These are phyloP conservation scores for Magnusiomyces fungicola DNA, from an alignment of 1,139 yeast genomes.

Conservation along the genomic window DNA sequence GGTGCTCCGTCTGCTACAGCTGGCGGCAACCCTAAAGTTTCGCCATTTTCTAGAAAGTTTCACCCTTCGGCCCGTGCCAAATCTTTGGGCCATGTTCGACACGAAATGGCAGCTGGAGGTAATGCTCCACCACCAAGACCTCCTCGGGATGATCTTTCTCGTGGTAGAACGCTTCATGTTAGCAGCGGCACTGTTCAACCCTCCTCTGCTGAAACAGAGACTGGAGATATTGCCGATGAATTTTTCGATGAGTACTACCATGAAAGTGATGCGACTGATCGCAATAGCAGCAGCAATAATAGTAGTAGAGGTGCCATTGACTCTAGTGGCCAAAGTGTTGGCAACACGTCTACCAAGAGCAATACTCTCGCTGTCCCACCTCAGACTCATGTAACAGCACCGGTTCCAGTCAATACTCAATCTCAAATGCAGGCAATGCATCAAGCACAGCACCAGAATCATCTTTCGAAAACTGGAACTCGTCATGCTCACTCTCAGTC, in stretches of 20 bases:
- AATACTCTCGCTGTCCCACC: background rate
- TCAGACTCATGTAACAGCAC: background rate
- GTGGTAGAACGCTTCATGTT: constrained; percentile 32
- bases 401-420: background rate
- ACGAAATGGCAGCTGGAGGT: constrained; percentile 23
- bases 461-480: background rate
- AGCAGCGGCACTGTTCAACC: background rate
- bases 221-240: constrained; percentile 49
- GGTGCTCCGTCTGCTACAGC: no score
- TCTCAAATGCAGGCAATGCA: background rate
- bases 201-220: constrained; percentile 28
- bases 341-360: background rate
- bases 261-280: constrained; percentile 24
- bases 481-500: constrained; percentile 8
- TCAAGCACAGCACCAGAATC: background rate
- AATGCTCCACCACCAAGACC: constrained; percentile 18
- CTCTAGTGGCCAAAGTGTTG: background rate
- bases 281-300: constrained; percentile 1
- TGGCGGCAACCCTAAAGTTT: background rate
- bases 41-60: constrained; percentile 1
- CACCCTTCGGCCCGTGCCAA: constrained; percentile 90
- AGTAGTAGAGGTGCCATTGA: constrained; percentile 1
- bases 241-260: constrained; percentile 63
- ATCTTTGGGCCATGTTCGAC: constrained; percentile 72
- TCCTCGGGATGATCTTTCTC: constrained; percentile 14